Evolutionary conservation across 345 rosid genomes (phyloP), one percentile per base, ranked within the genome.

Genomic region (Lagerstroemia speciosa): DNA sequence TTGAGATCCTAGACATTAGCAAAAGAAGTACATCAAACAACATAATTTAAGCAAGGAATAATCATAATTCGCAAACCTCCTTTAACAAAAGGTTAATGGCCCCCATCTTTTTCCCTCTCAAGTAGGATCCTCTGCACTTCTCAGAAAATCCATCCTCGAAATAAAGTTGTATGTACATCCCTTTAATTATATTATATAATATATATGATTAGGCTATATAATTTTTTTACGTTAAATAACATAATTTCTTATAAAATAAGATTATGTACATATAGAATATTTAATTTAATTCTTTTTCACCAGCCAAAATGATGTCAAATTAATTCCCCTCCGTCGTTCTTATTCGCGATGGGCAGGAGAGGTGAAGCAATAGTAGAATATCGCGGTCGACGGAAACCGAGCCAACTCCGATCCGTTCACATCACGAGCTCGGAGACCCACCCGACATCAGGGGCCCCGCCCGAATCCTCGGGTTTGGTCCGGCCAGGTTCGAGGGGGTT

Each of bases 361-460:
- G 27, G 69, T 38, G 45, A 50, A 36, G 26, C 74, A 19, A 32
- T 8, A 34, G 65, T 15, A 5, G 38, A 34, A 31, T 37, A 6
- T 24, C 30, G 20, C 27, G 20, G 46, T 43, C 16, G 7, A 48
- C 8, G 31, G 29, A 12, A 27, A 19, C 20, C 31, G 62, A 34
- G 9, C 43, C 6, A 17, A 32, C 24, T 61, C 3, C 57, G 20
- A 11, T 4, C 38, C 45, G 71, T 37, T 72, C 78, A 89, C 76
- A 74, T 74, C 53, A 89, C 68, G 26, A 92, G 81, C 33, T 92
- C 96, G 43, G 95, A 86, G 0, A 92, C 87, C 98, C 98, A 92
- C 43, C 81, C 91, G 1, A 90, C 83, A 72, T 92, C 92, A 16
- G 92, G 96, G 48, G 48, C 81, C 1, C 70, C 81, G 6, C 33